phyloP scores from a whole-genome alignment of 1,284 basidiomycete species.

The Apiotrichum brassicae region DNA sequence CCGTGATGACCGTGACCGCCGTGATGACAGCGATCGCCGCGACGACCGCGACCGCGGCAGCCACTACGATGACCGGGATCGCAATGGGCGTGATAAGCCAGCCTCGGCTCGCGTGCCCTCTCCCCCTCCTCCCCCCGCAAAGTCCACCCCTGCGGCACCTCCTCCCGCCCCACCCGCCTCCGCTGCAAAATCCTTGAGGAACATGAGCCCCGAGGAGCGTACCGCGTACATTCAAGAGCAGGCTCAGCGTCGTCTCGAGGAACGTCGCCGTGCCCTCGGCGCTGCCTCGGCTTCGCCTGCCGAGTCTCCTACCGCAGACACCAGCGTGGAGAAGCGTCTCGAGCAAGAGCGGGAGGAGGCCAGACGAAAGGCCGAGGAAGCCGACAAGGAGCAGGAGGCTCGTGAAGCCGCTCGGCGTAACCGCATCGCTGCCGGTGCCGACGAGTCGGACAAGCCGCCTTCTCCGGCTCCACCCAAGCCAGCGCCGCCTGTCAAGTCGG shows the following conservation, averaged over 20 bases:
- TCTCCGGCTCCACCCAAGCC: constrained; percentile 28
- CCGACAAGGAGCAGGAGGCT: constrained; percentile 70
- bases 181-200: constrained; percentile 48
- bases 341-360: constrained; percentile 77
- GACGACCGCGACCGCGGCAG: constrained; percentile 24
- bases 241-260: constrained; percentile 76
- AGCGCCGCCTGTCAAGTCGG: constrained; percentile 28
- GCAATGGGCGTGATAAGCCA: constrained; percentile 24
- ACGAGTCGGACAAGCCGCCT: constrained; percentile 23
- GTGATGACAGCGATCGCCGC: constrained; percentile 28
- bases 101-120: constrained; percentile 7
- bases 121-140: background rate
- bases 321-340: constrained; percentile 70
- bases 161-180: constrained; percentile 25
- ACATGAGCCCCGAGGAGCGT: constrained; percentile 80
- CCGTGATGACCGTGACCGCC: constrained; percentile 15
- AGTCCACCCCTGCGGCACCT: constrained; percentile 1
- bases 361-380: constrained; percentile 66
- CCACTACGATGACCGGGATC: constrained; percentile 25
- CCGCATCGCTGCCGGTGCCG: constrained; percentile 55
- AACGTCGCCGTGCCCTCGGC: constrained; percentile 80
- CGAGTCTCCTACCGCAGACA: constrained; percentile 55
- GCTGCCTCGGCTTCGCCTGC: constrained; percentile 55
- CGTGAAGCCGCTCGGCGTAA: constrained; percentile 63
- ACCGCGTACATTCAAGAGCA: constrained; percentile 72